These are phyloP conservation scores for Cladorrhinum sp. DNA, from an alignment of 2,329 filamentous ascomycete genomes.

Conservation along the genomic window DNA sequence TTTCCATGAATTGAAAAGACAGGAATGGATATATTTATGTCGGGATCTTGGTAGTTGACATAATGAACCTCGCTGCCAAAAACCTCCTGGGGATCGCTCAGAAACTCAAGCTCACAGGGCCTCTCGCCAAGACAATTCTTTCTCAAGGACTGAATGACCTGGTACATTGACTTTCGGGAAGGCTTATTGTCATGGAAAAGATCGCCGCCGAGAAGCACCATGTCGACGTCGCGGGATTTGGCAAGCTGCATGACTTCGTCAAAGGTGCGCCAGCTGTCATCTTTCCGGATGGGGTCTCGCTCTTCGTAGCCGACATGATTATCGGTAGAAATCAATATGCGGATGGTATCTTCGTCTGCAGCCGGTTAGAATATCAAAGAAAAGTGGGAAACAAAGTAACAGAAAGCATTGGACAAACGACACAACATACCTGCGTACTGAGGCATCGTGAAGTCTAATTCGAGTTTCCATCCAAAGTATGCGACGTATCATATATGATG, in stretches of 20 bases:
- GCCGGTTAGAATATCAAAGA: constrained; percentile 11
- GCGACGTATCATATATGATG: not conserved
- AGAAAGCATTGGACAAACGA: not conserved
- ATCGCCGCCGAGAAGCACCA: constrained; percentile 92
- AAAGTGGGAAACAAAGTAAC: not conserved
- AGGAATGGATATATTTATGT: constrained; percentile 95
- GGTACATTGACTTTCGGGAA: constrained; percentile 90
- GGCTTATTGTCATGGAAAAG: constrained; percentile 98
- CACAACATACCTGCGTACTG: constrained; percentile 26
- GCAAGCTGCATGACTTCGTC: constrained; percentile 92
- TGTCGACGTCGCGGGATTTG: constrained; percentile 86
- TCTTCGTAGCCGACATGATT: constrained; percentile 98
- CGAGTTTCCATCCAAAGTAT: not conserved
- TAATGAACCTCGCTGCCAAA: constrained; percentile 88
- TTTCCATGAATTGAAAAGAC: constrained; percentile 99
- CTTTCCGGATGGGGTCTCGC: constrained; percentile 86
- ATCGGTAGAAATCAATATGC: constrained; percentile 90
- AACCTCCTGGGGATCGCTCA: constrained; percentile 88
- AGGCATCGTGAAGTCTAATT: constrained; percentile 25
- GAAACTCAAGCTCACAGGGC: constrained; percentile 89
- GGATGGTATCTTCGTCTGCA: constrained; percentile 75
- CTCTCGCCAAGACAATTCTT: constrained; percentile 95
- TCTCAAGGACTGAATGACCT: constrained; percentile 91
- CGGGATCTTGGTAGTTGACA: constrained; percentile 95
- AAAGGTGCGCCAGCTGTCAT: constrained; percentile 96